Evolutionary conservation across 2,329 filamentous ascomycete species (phyloP).

Genomic region (Knufia fluminis): DNA sequence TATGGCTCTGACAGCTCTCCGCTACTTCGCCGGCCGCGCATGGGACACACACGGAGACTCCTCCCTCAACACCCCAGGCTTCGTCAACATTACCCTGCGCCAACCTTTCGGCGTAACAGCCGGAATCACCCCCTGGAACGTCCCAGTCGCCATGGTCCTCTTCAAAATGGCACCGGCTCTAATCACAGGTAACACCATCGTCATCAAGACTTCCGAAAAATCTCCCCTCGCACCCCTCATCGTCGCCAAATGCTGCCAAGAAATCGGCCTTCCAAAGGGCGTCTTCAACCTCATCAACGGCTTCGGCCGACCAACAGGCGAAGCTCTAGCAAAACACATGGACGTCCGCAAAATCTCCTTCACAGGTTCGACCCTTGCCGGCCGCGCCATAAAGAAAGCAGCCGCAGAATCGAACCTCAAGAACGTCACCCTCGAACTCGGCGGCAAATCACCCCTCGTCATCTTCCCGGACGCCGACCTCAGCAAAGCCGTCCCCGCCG

Average conservation of each 20-base stretch:
- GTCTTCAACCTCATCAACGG: slow-evolving; percentile 53
- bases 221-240: slow-evolving; percentile 41
- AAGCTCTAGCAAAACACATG: slow-evolving; percentile 32
- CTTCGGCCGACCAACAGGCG: slow-evolving; percentile 48
- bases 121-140: slow-evolving; percentile 42
- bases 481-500: slow-evolving; percentile 35
- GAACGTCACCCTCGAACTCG: slow-evolving; percentile 28
- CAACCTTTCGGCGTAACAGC: slow-evolving; percentile 46
- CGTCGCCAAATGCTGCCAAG: slow-evolving; percentile 48
- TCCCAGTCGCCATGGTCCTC: slow-evolving; percentile 37
- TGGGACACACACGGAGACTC: slow-evolving; percentile 35
- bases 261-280: slow-evolving; percentile 51
- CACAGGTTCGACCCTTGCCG: slow-evolving; percentile 26
- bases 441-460: slow-evolving; percentile 29
- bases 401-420: slow-evolving; percentile 29
- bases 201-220: slow-evolving; percentile 45
- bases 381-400: slow-evolving; percentile 25
- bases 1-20: slow-evolving; percentile 59
- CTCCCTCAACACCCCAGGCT: slow-evolving; percentile 36
- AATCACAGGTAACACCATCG: slow-evolving; percentile 47
- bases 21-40: slow-evolving; percentile 54
- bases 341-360: slow-evolving; percentile 28
- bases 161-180: slow-evolving; percentile 50
- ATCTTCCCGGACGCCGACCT: slow-evolving; percentile 30
- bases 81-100: slow-evolving; percentile 46